phyloP scores from a whole-genome alignment of 805 yeast genomes.

The Wilhelminamyces savonicus region DNA sequence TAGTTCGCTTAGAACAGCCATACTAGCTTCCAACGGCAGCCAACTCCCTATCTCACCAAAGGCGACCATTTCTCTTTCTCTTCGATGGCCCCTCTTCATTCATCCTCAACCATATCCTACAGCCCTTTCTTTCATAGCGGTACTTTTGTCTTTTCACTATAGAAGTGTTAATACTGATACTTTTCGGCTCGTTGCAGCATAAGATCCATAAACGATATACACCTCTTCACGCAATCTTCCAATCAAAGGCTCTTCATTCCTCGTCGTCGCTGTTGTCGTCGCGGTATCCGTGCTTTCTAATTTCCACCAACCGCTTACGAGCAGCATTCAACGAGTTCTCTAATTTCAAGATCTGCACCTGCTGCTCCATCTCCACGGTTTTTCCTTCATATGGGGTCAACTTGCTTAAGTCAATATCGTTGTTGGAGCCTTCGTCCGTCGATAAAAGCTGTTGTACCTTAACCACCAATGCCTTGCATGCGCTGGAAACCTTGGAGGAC shows the following conservation, averaged over 20 bases:
- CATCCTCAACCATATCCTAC: too few relatives aligned
- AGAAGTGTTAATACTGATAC: too few relatives aligned
- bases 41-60: too few relatives aligned
- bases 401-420: slow-evolving; percentile 57
- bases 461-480: slow-evolving; percentile 66
- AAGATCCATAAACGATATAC: too few relatives aligned
- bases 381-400: slow-evolving; percentile 74
- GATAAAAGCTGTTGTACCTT: slow-evolving; percentile 58
- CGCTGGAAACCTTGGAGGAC: slow-evolving; percentile 62
- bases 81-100: too few relatives aligned
- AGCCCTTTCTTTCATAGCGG: too few relatives aligned
- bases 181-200: too few relatives aligned
- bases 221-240: too few relatives aligned
- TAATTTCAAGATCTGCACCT: slow-evolving; percentile 78
- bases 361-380: slow-evolving; percentile 88
- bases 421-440: slow-evolving; percentile 19
- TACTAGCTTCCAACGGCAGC: too few relatives aligned
- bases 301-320: slow-evolving; percentile 77
- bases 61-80: too few relatives aligned
- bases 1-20: too few relatives aligned
- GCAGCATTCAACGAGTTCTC: slow-evolving; percentile 70
- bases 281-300: slow-evolving; percentile 70
- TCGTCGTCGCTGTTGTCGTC: slow-evolving; percentile 55
- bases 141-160: too few relatives aligned
- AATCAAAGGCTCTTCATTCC: slow-evolving; percentile 16